A percentile compares a stretch with the other conserved stretches of the same genome.
Evolutionary conservation across 192 early-diverging fungal genomes (phyloP).

Genomic region (Dissophora ornata): DNA sequence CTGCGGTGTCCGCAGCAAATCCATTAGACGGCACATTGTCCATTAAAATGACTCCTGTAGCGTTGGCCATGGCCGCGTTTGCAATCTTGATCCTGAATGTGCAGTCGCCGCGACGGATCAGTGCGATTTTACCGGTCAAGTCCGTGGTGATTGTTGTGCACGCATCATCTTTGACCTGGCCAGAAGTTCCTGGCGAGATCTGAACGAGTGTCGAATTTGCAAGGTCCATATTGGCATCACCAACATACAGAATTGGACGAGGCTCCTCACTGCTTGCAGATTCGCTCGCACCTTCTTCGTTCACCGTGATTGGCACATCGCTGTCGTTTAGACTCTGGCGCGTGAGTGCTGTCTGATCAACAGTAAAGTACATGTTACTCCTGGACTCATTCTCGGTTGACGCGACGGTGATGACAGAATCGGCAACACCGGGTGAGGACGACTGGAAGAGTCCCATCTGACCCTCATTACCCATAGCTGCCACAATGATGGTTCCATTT

Average conservation of each 20-base stretch:
- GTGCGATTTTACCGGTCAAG: conserved; percentile 62
- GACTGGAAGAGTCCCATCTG: conserved; percentile 69
- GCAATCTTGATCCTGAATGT: conserved; percentile 71
- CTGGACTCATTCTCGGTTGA: conserved; percentile 59
- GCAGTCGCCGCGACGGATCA: conserved; percentile 79
- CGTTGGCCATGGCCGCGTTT: conserved; percentile 67
- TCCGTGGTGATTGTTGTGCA: conserved; percentile 58
- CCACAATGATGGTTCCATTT: conserved; percentile 63
- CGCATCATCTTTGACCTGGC: conserved; percentile 62
- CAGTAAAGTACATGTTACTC: conserved; percentile 45
- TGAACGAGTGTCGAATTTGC: conserved; percentile 60
- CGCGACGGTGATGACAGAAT: conserved; percentile 67
- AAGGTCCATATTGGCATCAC: conserved; percentile 41
- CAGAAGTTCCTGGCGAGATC: conserved; percentile 47
- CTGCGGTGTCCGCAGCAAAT: conserved; percentile 26
- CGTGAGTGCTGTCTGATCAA: conserved; percentile 14
- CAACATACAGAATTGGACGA: conserved; percentile 51
- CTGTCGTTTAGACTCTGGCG: not conserved
- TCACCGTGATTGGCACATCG: no score
- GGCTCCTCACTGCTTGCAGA: conserved; percentile 4
- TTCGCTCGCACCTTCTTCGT: no score
- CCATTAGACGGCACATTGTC: conserved; percentile 50
- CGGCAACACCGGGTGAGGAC: conserved; percentile 68
- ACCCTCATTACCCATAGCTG: conserved; percentile 76
- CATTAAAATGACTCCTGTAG: conserved; percentile 74